A percentile compares a stretch with the other conserved stretches of the same genome.
phyloP scores from a whole-genome alignment of 2,329 filamentous ascomycete species.

The Anthostomella pinea region DNA sequence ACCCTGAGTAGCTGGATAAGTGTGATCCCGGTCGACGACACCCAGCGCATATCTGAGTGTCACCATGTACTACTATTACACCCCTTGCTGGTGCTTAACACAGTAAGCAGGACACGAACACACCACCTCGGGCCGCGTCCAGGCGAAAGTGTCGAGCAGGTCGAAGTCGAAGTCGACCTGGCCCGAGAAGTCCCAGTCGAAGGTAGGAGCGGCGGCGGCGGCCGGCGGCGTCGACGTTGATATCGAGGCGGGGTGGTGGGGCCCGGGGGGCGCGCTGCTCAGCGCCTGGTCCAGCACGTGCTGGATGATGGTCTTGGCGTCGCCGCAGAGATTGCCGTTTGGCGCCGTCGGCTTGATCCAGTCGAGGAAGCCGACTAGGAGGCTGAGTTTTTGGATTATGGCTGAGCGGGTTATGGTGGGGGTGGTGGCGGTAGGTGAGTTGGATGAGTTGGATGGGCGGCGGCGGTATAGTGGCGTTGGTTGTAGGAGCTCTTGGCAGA shows the following conservation, averaged over 20 bases:
- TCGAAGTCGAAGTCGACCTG: constrained; percentile 44
- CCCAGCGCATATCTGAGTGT: no score
- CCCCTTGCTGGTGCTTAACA: no score
- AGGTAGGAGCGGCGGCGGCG: constrained; percentile 15
- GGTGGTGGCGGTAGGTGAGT: no score
- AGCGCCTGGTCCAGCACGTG: constrained; percentile 49
- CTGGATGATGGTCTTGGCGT: constrained; percentile 47
- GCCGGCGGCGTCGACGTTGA: no score
- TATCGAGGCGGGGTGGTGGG: no score
- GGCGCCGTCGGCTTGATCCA: constrained; percentile 48
- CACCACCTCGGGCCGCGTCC: constrained; percentile 36
- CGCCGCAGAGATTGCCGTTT: constrained; percentile 46
- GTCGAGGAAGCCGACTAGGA: constrained; percentile 49
- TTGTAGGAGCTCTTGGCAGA: constrained; percentile 48
- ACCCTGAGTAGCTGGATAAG: no score
- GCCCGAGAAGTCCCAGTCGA: constrained; percentile 36
- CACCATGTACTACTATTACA: no score
- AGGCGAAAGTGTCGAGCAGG: constrained; percentile 48
- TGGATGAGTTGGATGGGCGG: no score
- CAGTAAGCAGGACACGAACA: no score
- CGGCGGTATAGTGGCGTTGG: constrained; percentile 35
- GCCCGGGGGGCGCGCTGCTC: no score
- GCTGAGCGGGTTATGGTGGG: constrained; percentile 42
- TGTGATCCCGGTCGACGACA: no score
- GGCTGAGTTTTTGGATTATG: constrained; percentile 50